Evolutionary conservation across 345 rosid species (phyloP).

Genomic region (Aquilaria sinensis): DNA sequence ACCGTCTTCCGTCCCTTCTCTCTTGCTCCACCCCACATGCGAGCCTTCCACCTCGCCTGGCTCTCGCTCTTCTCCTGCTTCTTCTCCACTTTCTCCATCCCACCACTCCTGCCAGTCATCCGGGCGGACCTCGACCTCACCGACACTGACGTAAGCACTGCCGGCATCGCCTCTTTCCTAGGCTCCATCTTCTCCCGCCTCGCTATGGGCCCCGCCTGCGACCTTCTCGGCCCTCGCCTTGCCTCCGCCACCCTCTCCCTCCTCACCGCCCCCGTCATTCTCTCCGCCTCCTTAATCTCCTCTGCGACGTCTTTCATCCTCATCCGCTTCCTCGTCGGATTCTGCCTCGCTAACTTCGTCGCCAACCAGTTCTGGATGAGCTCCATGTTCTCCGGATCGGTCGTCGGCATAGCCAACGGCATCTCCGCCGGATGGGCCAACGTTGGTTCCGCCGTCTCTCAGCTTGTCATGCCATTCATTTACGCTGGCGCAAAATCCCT

Average conservation of each 20-base stretch:
- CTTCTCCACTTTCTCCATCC: constrained; percentile 89
- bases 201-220: constrained; percentile 80
- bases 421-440: constrained; percentile 86
- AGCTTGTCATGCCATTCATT: constrained; percentile 67
- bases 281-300: constrained; percentile 43
- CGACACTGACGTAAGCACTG: constrained; percentile 34
- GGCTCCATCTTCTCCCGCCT: constrained; percentile 86
- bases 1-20: constrained; percentile 56
- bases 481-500: constrained; percentile 25
- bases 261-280: constrained; percentile 52
- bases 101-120: constrained; percentile 72
- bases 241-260: constrained; percentile 69
- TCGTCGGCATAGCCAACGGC: constrained; percentile 74
- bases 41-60: constrained; percentile 82
- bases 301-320: constrained; percentile 50
- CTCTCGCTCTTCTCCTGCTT: constrained; percentile 77
- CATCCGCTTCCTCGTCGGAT: constrained; percentile 59
- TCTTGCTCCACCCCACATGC: constrained; percentile 58
- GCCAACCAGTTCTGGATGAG: constrained; percentile 93
- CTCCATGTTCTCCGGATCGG: constrained; percentile 67
- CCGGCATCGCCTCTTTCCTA: constrained; percentile 67
- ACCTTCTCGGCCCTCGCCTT: constrained; percentile 58
- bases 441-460: constrained; percentile 63
- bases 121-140: constrained; percentile 54
- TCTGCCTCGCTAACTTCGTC: constrained; percentile 73